phyloP scores from a whole-genome alignment of 1,284 basidiomycete genomes.

The Sphagnurus paluster region DNA sequence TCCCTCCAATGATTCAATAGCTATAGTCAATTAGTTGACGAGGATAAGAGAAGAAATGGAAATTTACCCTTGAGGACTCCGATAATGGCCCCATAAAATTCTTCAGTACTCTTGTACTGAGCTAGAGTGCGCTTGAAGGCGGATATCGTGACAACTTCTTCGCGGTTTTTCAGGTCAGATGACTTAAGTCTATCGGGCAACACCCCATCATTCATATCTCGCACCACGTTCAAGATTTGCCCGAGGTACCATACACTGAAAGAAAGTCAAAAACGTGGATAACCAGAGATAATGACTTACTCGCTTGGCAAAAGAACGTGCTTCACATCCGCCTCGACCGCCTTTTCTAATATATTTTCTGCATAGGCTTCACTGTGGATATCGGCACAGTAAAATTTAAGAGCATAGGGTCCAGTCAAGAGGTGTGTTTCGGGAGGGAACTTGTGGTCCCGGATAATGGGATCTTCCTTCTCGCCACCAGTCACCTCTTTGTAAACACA shows the following conservation, averaged over 20 bases:
- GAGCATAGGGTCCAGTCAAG: not conserved
- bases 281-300: no score
- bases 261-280: not conserved
- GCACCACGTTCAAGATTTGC: not conserved
- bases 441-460: no score
- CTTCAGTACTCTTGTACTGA: not conserved
- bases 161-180: not conserved
- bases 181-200: not conserved
- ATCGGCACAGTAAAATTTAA: not conserved
- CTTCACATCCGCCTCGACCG: not conserved
- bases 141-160: slow-evolving; percentile 3
- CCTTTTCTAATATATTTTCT: not conserved
- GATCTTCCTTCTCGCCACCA: not conserved
- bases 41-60: not conserved
- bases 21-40: not conserved
- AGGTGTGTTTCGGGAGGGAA: not conserved
- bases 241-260: not conserved
- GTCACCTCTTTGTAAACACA: not conserved
- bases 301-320: not conserved
- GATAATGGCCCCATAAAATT: not conserved
- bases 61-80: not conserved
- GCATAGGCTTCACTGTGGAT: not conserved
- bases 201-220: not conserved
- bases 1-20: not conserved
- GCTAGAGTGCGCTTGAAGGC: slow-evolving; percentile 3